These are phyloP conservation scores for Colletotrichum phormii DNA, from an alignment of 2,329 filamentous ascomycete species.

Conservation along the genomic window DNA sequence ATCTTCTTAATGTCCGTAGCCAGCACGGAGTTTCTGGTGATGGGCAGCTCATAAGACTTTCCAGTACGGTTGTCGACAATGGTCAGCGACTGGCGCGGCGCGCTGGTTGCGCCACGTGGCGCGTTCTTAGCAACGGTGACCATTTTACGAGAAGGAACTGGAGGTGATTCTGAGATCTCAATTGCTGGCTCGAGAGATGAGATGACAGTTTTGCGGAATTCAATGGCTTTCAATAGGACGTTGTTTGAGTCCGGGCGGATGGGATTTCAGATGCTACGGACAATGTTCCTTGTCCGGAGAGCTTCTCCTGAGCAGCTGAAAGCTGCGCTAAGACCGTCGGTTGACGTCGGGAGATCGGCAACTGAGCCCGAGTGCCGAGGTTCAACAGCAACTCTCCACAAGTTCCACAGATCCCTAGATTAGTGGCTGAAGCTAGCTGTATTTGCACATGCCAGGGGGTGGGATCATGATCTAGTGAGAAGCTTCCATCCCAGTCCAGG, in stretches of 20 bases:
- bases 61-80: conserved; percentile 63
- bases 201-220: conserved; percentile 1
- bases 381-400: conserved; percentile 10
- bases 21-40: conserved; percentile 60
- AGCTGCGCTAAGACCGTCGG: conserved; percentile 17
- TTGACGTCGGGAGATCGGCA: conserved; percentile 35
- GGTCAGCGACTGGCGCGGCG: conserved; percentile 49
- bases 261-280: conserved; percentile 16
- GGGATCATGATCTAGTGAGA: neutral
- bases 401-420: conserved; percentile 7
- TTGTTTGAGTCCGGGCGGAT: neutral
- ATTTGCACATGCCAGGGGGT: conserved; percentile 33
- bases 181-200: neutral
- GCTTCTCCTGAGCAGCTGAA: conserved; percentile 24
- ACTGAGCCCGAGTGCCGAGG: conserved; percentile 34
- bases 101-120: conserved; percentile 31
- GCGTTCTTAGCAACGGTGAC: conserved; percentile 29
- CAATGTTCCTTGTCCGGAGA: neutral
- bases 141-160: neutral
- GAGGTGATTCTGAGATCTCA: neutral
- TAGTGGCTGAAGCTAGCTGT: conserved; percentile 12
- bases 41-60: conserved; percentile 60
- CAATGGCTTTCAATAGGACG: conserved; percentile 25
- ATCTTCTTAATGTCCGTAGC: conserved; percentile 65
- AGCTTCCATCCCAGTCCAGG: neutral